A percentile compares a stretch with the other conserved stretches of the same genome.
Evolutionary conservation across 169 alveolate species (phyloP).

Genomic region (Eimeria zaria): DNA sequence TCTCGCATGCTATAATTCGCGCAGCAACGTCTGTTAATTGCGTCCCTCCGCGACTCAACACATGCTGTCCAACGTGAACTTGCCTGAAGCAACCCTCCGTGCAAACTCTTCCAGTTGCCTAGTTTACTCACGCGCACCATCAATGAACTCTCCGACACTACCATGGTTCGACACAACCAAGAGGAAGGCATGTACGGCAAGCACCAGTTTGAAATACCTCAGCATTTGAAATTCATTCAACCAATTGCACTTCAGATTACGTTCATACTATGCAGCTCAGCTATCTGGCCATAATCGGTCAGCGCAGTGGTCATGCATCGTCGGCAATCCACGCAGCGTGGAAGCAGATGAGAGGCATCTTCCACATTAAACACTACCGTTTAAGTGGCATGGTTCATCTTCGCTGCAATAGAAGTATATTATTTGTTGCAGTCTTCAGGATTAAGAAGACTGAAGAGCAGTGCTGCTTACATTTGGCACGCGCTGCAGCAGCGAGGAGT

Average conservation of each 20-base stretch:
- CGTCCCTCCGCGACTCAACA: constrained; percentile 71
- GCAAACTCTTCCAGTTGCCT: too few relatives aligned
- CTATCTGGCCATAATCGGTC: constrained; percentile 70
- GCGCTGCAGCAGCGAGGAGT: not conserved
- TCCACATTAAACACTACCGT: constrained; percentile 41
- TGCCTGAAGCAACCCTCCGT: too few relatives aligned
- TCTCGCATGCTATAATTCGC: constrained; percentile 61
- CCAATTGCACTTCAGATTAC: too few relatives aligned
- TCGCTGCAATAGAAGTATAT: constrained; percentile 79
- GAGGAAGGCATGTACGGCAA: too few relatives aligned
- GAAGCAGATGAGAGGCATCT: constrained; percentile 50
- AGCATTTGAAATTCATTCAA: too few relatives aligned
- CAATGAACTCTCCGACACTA: too few relatives aligned
- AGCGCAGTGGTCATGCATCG: constrained; percentile 56
- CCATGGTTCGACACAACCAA: too few relatives aligned
- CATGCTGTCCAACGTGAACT: constrained; percentile 15
- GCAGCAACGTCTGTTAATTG: not conserved
- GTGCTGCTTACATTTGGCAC: not conserved
- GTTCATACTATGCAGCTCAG: constrained; percentile 35
- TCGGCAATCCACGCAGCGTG: constrained; percentile 9
- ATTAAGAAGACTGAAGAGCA: constrained; percentile 71
- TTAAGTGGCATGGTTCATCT: constrained; percentile 15
- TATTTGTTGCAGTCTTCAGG: constrained; percentile 81
- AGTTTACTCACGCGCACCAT: too few relatives aligned
- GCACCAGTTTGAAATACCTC: too few relatives aligned